These are phyloP conservation scores for Aaosphaeria arxii DNA, from an alignment of 2,329 filamentous ascomycete species.

Conservation along the genomic window DNA sequence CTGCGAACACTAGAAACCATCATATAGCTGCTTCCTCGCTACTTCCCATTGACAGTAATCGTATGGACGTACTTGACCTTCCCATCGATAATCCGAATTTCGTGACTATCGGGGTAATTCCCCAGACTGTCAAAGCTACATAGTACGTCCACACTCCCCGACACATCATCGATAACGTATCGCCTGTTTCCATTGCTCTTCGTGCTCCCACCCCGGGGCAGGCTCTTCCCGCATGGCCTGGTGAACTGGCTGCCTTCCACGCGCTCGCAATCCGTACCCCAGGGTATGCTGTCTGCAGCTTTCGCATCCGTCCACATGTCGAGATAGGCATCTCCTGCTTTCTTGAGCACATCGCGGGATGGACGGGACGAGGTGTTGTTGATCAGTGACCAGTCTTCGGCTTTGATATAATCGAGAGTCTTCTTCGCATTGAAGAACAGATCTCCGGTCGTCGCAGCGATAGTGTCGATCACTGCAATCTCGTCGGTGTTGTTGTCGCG, in stretches of 20 bases:
- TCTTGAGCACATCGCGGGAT: slow-evolving; percentile 23
- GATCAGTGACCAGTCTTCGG: slow-evolving; percentile 22
- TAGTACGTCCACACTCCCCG: slow-evolving; percentile 26
- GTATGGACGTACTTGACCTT: slow-evolving; percentile 33
- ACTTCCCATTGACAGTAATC: slow-evolving; percentile 15
- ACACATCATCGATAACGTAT: slow-evolving; percentile 27
- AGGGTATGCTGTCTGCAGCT: slow-evolving; percentile 25
- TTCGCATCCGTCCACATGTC: slow-evolving; percentile 31
- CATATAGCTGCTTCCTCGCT: background rate
- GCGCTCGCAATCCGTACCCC: slow-evolving; percentile 26
- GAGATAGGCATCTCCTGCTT: slow-evolving; percentile 24
- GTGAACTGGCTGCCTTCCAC: slow-evolving; percentile 23
- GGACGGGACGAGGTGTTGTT: slow-evolving; percentile 12
- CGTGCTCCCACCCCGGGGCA: slow-evolving; percentile 21
- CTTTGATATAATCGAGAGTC: slow-evolving; percentile 22
- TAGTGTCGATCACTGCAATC: slow-evolving; percentile 24
- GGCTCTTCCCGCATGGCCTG: slow-evolving; percentile 20
- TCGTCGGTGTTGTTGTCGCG: slow-evolving; percentile 16
- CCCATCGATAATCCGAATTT: slow-evolving; percentile 22
- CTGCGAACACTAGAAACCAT: no score
- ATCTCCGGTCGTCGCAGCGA: slow-evolving; percentile 26
- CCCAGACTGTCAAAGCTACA: slow-evolving; percentile 30
- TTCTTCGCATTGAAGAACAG: slow-evolving; percentile 28
- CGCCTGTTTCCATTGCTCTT: slow-evolving; percentile 26
- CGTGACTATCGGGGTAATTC: slow-evolving; percentile 25